These are phyloP conservation scores for Nevesoporus exiguus DNA, from an alignment of 768 basidiomycete genomes.

Conservation along the genomic window DNA sequence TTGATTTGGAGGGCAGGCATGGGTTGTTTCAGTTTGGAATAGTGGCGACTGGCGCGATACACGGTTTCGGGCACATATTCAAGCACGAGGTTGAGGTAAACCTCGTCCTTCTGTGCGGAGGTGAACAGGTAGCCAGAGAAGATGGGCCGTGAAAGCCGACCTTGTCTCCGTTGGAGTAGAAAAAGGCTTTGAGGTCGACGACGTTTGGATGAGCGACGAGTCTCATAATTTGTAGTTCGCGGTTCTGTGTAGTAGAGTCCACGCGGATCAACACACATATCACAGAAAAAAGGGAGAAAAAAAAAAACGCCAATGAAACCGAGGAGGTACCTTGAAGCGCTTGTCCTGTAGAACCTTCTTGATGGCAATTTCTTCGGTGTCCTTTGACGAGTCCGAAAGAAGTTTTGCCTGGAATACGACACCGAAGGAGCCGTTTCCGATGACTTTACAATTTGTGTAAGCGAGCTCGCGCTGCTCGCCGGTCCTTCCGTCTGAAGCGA, in stretches of 20 bases:
- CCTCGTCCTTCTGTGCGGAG: constrained; percentile 88
- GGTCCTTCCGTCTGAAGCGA: constrained; percentile 92
- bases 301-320: neutral
- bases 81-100: constrained; percentile 97
- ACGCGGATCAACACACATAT: constrained; percentile 12
- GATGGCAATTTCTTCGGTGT: constrained; percentile 90
- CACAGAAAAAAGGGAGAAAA: constrained; percentile 5
- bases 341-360: constrained; percentile 99
- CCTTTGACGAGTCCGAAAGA: constrained; percentile 56
- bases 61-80: constrained; percentile 99
- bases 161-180: constrained; percentile 99
- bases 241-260: constrained; percentile 60
- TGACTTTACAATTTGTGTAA: constrained; percentile 97
- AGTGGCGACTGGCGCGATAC: constrained; percentile 97
- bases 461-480: constrained; percentile 84
- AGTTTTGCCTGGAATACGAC: constrained; percentile 97
- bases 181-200: constrained; percentile 95
- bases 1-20: constrained; percentile 99
- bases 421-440: constrained; percentile 98
- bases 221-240: constrained; percentile 98
- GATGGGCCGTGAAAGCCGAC: constrained; percentile 40
- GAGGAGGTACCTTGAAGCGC: constrained; percentile 88
- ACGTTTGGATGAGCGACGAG: constrained; percentile 96
- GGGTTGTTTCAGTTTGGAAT: constrained; percentile 98
- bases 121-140: constrained; percentile 6